These are phyloP conservation scores for Diplotaxis tenuifolia DNA, from an alignment of 345 rosid genomes.

Conservation along the genomic window DNA sequence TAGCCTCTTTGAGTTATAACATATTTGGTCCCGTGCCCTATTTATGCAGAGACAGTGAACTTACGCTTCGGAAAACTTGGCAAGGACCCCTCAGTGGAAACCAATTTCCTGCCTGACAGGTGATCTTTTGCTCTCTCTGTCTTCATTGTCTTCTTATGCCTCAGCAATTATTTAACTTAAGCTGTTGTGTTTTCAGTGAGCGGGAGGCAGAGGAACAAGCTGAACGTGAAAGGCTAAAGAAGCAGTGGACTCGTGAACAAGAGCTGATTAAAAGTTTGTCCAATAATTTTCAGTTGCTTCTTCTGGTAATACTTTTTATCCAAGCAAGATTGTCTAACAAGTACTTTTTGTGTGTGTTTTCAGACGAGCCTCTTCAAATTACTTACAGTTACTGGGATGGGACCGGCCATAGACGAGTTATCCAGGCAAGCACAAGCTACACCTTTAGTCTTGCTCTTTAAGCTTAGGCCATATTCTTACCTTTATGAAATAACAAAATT, in stretches of 20 bases:
- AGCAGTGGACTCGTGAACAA: slow-evolving; percentile 85
- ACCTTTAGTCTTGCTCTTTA: slow-evolving; percentile 10
- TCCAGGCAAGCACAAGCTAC: slow-evolving; percentile 56
- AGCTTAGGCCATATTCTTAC: background rate
- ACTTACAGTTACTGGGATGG: slow-evolving; percentile 99
- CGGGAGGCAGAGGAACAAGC: slow-evolving; percentile 99
- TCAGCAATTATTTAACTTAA: slow-evolving; percentile 22
- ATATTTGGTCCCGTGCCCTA: background rate
- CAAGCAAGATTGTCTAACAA: slow-evolving; percentile 9
- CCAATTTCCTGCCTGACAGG: slow-evolving; percentile 98
- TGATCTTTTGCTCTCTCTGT: slow-evolving; percentile 36
- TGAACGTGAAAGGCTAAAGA: slow-evolving; percentile 92
- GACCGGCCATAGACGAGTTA: slow-evolving; percentile 89
- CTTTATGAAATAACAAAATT: background rate
- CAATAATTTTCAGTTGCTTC: background rate
- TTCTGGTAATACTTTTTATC: background rate
- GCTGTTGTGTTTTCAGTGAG: slow-evolving; percentile 93
- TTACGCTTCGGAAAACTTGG: slow-evolving; percentile 64
- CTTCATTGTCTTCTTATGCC: background rate
- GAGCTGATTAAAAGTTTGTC: slow-evolving; percentile 83
- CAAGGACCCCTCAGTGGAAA: slow-evolving; percentile 96
- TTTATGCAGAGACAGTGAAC: slow-evolving; percentile 42
- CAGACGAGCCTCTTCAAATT: slow-evolving; percentile 92
- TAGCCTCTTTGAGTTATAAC: background rate
- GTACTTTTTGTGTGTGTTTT: slow-evolving; percentile 1